A percentile compares a stretch with the other conserved stretches of the same genome.
phyloP scores from a whole-genome alignment of 768 basidiomycete species.

The Pleurotus citrinopileatus region DNA sequence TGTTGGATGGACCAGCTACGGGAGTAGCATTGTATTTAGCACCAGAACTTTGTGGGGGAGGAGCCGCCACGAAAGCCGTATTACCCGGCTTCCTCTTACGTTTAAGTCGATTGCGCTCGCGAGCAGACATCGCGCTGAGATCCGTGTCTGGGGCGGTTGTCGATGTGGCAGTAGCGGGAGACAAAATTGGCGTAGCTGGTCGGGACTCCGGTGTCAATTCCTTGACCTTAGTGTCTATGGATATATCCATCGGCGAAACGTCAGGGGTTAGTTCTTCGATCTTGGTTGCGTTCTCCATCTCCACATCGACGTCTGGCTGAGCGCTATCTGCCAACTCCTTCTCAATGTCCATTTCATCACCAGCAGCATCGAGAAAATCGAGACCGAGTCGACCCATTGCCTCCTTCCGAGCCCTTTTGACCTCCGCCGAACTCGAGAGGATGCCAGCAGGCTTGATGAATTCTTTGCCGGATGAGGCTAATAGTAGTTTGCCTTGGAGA shows the following conservation, averaged over 20 bases:
- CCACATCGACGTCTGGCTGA: slow-evolving; percentile 44
- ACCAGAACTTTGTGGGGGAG: slow-evolving; percentile 56
- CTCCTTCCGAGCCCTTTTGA: slow-evolving; percentile 84
- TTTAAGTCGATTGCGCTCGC: slow-evolving; percentile 92
- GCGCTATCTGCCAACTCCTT: slow-evolving; percentile 70
- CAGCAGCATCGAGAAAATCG: slow-evolving; percentile 74
- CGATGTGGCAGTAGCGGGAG: slow-evolving; percentile 46
- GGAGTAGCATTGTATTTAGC: slow-evolving; percentile 63
- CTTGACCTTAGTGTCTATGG: slow-evolving; percentile 30
- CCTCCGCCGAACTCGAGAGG: slow-evolving; percentile 70
- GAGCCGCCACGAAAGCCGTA: slow-evolving; percentile 75
- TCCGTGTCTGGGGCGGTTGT: slow-evolving; percentile 44
- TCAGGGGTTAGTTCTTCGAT: slow-evolving; percentile 31
- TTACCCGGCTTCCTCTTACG: slow-evolving; percentile 90
- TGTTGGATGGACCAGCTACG: slow-evolving; percentile 50
- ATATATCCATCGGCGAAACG: slow-evolving; percentile 44
- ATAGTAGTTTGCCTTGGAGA: slow-evolving; percentile 70
- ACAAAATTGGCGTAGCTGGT: slow-evolving; percentile 38
- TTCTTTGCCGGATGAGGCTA: slow-evolving; percentile 94
- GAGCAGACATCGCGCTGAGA: slow-evolving; percentile 68
- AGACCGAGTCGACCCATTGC: slow-evolving; percentile 87
- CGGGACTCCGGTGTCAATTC: slow-evolving; percentile 40
- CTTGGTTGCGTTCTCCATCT: slow-evolving; percentile 36
- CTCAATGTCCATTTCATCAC: slow-evolving; percentile 81
- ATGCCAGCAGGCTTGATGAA: slow-evolving; percentile 75